A percentile compares a stretch with the other conserved stretches of the same genome.
These are phyloP conservation scores for Neurospora sp. DNA, from an alignment of 2,329 filamentous ascomycete genomes.

Conservation along the genomic window DNA sequence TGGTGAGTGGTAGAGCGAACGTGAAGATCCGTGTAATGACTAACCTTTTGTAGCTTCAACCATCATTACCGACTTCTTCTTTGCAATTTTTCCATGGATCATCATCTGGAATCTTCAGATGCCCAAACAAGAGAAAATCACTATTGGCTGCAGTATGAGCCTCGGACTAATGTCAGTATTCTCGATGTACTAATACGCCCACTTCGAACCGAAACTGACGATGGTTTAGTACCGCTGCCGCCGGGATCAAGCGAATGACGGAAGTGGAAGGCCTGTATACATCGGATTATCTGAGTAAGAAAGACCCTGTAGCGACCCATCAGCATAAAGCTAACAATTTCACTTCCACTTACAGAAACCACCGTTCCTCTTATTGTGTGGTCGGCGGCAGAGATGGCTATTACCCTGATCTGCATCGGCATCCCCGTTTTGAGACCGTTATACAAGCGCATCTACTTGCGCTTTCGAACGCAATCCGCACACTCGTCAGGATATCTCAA, in stretches of 20 bases:
- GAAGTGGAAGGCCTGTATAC: conserved; percentile 11
- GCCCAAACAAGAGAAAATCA: conserved; percentile 9
- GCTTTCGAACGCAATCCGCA: not conserved
- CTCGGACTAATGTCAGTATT: conserved; percentile 11
- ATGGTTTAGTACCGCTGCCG: conserved; percentile 4
- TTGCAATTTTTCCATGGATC: conserved; percentile 9
- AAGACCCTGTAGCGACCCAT: too few species aligned
- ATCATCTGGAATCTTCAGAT: conserved; percentile 11
- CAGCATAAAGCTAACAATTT: not conserved
- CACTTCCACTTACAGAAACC: conserved; percentile 1
- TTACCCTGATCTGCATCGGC: conserved; percentile 12
- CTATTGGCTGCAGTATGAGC: conserved; percentile 14
- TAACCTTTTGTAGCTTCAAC: conserved; percentile 4
- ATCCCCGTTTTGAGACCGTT: conserved; percentile 8
- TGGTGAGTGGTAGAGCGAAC: not conserved
- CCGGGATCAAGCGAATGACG: conserved; percentile 7
- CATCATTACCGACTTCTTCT: conserved; percentile 11
- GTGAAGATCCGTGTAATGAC: not conserved
- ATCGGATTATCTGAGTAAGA: conserved; percentile 6
- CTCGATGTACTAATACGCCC: not conserved
- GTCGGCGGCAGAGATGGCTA: conserved; percentile 10
- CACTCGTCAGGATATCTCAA: conserved; percentile 3
- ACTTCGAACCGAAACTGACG: not conserved
- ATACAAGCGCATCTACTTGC: conserved; percentile 7
- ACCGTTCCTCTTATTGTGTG: conserved; percentile 9